Evolutionary conservation across 495 filamentous ascomycete genomes (phyloP).

Genomic region (Viridothelium virens): DNA sequence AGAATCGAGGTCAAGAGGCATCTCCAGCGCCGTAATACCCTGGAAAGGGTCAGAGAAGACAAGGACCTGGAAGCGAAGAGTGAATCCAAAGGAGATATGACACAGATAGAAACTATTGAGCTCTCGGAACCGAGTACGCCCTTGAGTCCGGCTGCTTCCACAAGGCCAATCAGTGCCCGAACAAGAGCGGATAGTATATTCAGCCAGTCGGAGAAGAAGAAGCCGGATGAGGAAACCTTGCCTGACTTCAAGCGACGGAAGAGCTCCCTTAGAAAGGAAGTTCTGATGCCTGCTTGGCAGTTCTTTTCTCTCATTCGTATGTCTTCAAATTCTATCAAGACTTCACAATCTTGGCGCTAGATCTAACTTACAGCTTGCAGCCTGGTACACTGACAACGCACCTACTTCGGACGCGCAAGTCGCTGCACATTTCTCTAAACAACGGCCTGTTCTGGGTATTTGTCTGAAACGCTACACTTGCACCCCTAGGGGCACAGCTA

Average conservation of each 20-base stretch:
- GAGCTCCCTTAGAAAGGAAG: constrained; percentile 61
- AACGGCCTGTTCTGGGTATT: constrained; percentile 78
- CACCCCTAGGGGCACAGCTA: constrained; percentile 56
- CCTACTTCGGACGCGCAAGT: constrained; percentile 62
- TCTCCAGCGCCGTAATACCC: constrained; percentile 54
- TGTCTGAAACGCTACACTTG: constrained; percentile 87
- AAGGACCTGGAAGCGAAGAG: constrained; percentile 29
- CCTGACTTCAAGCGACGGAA: constrained; percentile 29
- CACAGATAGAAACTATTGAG: constrained; percentile 57
- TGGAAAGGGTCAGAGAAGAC: constrained; percentile 37
- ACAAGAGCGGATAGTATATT: constrained; percentile 55
- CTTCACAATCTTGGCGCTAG: background rate
- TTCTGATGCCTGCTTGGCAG: constrained; percentile 96
- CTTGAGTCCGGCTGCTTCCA: constrained; percentile 14
- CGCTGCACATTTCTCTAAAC: constrained; percentile 61
- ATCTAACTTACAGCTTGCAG: constrained; percentile 40
- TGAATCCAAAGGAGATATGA: constrained; percentile 39
- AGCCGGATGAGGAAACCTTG: constrained; percentile 21
- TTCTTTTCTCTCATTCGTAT: constrained; percentile 85
- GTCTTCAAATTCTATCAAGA: constrained; percentile 25
- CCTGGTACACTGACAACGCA: constrained; percentile 62
- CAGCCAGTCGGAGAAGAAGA: constrained; percentile 43
- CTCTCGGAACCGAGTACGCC: constrained; percentile 25
- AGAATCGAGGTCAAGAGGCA: constrained; percentile 81
- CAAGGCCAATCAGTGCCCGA: constrained; percentile 28